These are phyloP conservation scores for Botrytis fabae DNA, from an alignment of 2,329 filamentous ascomycete species.

Conservation along the genomic window DNA sequence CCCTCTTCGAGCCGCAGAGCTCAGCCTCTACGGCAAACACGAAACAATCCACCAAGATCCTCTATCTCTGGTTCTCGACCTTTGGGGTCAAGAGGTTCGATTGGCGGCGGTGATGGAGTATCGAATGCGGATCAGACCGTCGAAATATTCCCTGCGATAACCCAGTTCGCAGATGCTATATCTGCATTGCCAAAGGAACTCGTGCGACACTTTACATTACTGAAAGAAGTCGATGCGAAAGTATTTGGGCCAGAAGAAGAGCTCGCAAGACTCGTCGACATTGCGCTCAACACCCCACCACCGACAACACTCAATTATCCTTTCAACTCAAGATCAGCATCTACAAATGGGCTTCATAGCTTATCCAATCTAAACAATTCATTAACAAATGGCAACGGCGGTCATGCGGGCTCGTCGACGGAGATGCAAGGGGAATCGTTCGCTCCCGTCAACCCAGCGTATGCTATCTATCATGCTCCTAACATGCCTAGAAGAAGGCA, in stretches of 20 bases:
- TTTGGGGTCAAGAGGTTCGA: conserved; percentile 46
- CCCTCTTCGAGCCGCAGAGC: conserved; percentile 55
- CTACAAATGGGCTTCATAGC: conserved; percentile 36
- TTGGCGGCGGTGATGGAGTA: conserved; percentile 43
- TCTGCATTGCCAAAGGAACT: conserved; percentile 92
- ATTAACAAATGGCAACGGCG: conserved; percentile 35
- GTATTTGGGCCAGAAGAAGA: conserved; percentile 84
- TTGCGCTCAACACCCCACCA: conserved; percentile 55
- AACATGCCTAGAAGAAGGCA: conserved; percentile 69
- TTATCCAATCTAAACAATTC: conserved; percentile 36
- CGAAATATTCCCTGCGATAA: conserved; percentile 66
- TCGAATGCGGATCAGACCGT: conserved; percentile 52
- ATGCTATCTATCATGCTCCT: conserved; percentile 53
- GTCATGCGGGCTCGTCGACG: conserved; percentile 31
- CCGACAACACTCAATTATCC: conserved; percentile 42
- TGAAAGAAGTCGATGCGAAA: conserved; percentile 98
- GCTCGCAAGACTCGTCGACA: conserved; percentile 72
- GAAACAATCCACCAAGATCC: conserved; percentile 62
- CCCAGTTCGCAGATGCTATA: conserved; percentile 86
- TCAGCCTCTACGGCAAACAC: conserved; percentile 64
- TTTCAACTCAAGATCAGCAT: conserved; percentile 34
- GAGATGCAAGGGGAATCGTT: conserved; percentile 22
- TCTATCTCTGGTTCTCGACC: conserved; percentile 51
- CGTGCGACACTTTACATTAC: conserved; percentile 88
- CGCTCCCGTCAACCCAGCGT: conserved; percentile 41